Evolutionary conservation across 2,329 filamentous ascomycete genomes (phyloP).

Genomic region (Thermomyces lanuginosus): DNA sequence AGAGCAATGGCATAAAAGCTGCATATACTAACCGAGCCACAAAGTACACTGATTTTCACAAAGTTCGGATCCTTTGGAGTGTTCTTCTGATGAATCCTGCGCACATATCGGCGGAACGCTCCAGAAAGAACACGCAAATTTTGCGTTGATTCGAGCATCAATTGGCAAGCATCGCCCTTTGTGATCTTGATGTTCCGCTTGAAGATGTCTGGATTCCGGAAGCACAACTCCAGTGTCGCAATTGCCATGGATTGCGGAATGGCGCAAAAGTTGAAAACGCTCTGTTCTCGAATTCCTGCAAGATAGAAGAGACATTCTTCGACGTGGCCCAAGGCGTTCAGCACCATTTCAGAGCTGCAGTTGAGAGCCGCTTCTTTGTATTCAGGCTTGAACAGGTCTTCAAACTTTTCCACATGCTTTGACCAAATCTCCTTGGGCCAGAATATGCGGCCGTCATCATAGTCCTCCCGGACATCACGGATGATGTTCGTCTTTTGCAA

Average conservation of each 20-base stretch:
- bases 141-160: slow-evolving; percentile 88
- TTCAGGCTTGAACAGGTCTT: slow-evolving; percentile 73
- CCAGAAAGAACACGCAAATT: slow-evolving; percentile 69
- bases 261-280: slow-evolving; percentile 96
- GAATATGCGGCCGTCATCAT: slow-evolving; percentile 72
- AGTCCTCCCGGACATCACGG: slow-evolving; percentile 82
- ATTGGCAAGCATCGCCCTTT: slow-evolving; percentile 76
- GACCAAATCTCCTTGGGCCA: slow-evolving; percentile 96
- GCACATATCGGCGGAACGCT: slow-evolving; percentile 60
- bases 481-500: slow-evolving; percentile 98
- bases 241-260: slow-evolving; percentile 98
- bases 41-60: slow-evolving; percentile 76
- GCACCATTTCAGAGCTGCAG: slow-evolving; percentile 84
- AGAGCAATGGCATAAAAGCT: slow-evolving; percentile 1
- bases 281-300: slow-evolving; percentile 85
- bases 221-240: slow-evolving; percentile 78
- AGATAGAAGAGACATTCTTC: slow-evolving; percentile 98
- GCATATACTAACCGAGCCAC: slow-evolving; percentile 51
- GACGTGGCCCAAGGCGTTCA: slow-evolving; percentile 70
- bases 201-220: slow-evolving; percentile 79
- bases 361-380: slow-evolving; percentile 62
- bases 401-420: slow-evolving; percentile 79
- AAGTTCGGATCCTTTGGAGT: slow-evolving; percentile 85
- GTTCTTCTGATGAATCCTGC: slow-evolving; percentile 83
- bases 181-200: slow-evolving; percentile 87